Evolutionary conservation across 352 stramenopile species (phyloP).

Genomic region (Aphanomyces astaci): DNA sequence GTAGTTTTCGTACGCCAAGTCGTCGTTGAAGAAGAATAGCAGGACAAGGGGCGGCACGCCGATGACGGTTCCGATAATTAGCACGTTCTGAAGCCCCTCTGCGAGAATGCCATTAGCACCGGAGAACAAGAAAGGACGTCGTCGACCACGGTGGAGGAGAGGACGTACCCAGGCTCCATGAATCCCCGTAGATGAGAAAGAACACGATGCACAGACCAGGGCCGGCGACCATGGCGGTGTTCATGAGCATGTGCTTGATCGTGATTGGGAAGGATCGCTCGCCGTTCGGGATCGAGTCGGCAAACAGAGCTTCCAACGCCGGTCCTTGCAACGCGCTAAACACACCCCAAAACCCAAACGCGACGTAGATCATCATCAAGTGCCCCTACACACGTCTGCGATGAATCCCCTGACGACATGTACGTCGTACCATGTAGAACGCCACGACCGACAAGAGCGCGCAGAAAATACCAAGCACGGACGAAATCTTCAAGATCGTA

Average conservation of each 20-base stretch:
- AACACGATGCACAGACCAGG: slow-evolving; percentile 56
- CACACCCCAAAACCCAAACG: slow-evolving; percentile 71
- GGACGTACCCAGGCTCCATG: slow-evolving; percentile 46
- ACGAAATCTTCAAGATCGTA: slow-evolving; percentile 53
- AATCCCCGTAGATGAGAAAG: slow-evolving; percentile 60
- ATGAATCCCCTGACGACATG: neutral
- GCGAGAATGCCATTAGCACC: too few relatives aligned
- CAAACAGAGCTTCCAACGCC: slow-evolving; percentile 71
- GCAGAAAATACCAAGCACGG: slow-evolving; percentile 37
- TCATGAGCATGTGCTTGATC: slow-evolving; percentile 56
- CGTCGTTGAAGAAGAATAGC: slow-evolving; percentile 76
- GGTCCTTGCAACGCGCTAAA: slow-evolving; percentile 71
- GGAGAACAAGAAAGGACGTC: too few relatives aligned
- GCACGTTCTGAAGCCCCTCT: slow-evolving; percentile 43
- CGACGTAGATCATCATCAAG: slow-evolving; percentile 45
- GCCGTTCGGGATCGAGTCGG: slow-evolving; percentile 64
- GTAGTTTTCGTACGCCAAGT: slow-evolving; percentile 60
- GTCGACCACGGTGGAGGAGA: neutral
- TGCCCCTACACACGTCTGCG: slow-evolving; percentile 17
- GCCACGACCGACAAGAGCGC: slow-evolving; percentile 50
- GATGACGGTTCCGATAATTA: slow-evolving; percentile 57
- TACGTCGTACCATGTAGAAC: slow-evolving; percentile 26
- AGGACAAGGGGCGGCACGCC: slow-evolving; percentile 46
- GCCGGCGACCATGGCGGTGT: slow-evolving; percentile 40
- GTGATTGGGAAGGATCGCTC: slow-evolving; percentile 71